Percentiles rank a stretch among this genome's conserved stretches.
phyloP scores from a whole-genome alignment of 306 rosid genomes.

The Vachellia pachyceras region DNA sequence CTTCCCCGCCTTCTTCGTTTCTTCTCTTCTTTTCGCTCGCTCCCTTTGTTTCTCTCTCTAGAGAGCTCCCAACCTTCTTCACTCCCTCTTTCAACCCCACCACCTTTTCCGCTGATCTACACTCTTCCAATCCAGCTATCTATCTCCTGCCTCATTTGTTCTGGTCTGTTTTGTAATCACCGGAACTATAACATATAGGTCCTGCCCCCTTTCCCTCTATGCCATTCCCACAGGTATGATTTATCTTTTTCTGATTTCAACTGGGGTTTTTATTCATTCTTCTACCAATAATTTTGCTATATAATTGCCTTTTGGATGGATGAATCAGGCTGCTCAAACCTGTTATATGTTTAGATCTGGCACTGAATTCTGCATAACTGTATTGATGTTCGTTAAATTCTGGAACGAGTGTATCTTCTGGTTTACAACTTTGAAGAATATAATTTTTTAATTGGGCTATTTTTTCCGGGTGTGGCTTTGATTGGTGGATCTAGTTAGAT shows the following conservation, averaged over 20 bases:
- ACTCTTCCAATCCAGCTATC: slow-evolving; percentile 16
- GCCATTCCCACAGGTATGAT: slow-evolving; percentile 51
- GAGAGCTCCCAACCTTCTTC: neutral
- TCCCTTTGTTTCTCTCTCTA: neutral
- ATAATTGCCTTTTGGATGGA: no score
- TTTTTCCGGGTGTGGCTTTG: no score
- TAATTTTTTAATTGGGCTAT: no score
- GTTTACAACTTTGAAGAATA: no score
- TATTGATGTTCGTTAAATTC: no score
- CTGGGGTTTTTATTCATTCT: no score
- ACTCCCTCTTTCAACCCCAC: neutral
- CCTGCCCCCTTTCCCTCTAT: slow-evolving; percentile 39
- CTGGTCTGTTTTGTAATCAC: neutral
- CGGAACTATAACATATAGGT: neutral
- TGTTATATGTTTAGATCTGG: no score
- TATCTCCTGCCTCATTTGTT: neutral
- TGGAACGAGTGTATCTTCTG: no score
- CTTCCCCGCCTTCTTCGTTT: slow-evolving; percentile 7
- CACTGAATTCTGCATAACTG: no score
- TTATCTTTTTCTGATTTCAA: no score
- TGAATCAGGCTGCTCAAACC: no score
- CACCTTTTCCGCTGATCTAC: slow-evolving; percentile 45
- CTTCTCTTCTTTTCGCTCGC: neutral
- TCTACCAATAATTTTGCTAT: neutral
- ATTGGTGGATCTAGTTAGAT: no score